phyloP scores from a whole-genome alignment of 768 basidiomycete species.

The Suillus luteus region DNA sequence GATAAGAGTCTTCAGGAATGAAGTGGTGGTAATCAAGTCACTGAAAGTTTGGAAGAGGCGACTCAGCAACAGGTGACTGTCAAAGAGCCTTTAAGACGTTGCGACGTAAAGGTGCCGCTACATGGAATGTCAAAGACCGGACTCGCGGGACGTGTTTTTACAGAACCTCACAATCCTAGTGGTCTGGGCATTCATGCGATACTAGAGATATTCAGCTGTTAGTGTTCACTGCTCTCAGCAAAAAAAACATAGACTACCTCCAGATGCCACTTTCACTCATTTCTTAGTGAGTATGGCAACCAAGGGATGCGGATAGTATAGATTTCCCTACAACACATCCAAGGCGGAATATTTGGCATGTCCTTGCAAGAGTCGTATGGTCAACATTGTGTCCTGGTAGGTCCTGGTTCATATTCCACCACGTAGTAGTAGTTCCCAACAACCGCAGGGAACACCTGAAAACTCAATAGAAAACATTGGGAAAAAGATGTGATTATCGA shows the following conservation, averaged over 20 bases:
- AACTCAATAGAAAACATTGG: not conserved
- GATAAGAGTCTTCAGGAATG: not conserved
- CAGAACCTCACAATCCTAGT: not conserved
- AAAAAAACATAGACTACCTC: not conserved
- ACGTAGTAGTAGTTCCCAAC: not conserved
- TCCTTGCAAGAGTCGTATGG: not conserved
- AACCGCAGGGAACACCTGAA: not conserved
- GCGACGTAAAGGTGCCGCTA: not conserved
- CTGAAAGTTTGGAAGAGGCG: not conserved
- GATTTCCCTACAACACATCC: not conserved
- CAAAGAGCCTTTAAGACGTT: slow-evolving; percentile 3
- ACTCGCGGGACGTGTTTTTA: not conserved
- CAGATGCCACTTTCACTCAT: not conserved
- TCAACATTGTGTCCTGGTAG: not conserved
- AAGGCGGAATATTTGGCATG: not conserved
- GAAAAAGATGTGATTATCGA: not conserved
- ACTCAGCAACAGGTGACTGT: not conserved
- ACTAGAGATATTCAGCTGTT: not conserved
- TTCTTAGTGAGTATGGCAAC: not conserved
- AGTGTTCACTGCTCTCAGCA: not conserved
- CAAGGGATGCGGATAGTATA: not conserved
- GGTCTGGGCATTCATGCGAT: not conserved
- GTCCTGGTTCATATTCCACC: no score
- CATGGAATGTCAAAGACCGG: slow-evolving; percentile 3
- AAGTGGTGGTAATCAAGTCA: not conserved